Evolutionary conservation across 345 rosid genomes (phyloP).

Genomic region (Heritiera littoralis): DNA sequence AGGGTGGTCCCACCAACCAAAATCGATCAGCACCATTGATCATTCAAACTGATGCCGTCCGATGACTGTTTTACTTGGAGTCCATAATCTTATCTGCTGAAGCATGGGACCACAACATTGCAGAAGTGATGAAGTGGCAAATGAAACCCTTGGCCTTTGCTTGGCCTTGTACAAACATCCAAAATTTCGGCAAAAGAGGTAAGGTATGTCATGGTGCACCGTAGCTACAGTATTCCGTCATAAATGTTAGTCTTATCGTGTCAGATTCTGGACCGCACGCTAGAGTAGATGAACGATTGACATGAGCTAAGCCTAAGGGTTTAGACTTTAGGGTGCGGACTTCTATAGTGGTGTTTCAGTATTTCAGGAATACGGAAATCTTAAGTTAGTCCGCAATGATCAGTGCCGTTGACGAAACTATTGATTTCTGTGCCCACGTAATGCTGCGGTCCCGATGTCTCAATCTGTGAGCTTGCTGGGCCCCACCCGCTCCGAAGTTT

Average conservation of each 20-base stretch:
- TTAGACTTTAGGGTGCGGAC: conserved; percentile 4
- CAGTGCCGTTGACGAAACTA: neutral
- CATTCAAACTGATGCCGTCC: neutral
- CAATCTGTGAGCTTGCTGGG: neutral
- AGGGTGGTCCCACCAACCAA: neutral
- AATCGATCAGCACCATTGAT: neutral
- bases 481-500: neutral
- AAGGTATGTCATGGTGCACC: neutral
- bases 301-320: neutral
- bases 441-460: neutral
- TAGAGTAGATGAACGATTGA: neutral
- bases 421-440: neutral
- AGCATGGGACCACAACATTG: conserved; percentile 9
- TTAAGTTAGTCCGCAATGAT: neutral
- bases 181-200: neutral
- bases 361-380: neutral
- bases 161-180: too few species aligned
- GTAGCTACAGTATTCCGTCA: neutral
- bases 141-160: too few species aligned
- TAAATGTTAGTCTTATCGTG: neutral
- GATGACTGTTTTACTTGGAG: neutral
- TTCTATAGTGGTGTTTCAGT: neutral
- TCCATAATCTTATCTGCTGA: neutral
- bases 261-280: neutral
- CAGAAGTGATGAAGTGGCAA: neutral